Evolutionary conservation across 495 filamentous ascomycete species (phyloP), one percentile per base, ranked within the genome.

Genomic region (Parmelia sp.): DNA sequence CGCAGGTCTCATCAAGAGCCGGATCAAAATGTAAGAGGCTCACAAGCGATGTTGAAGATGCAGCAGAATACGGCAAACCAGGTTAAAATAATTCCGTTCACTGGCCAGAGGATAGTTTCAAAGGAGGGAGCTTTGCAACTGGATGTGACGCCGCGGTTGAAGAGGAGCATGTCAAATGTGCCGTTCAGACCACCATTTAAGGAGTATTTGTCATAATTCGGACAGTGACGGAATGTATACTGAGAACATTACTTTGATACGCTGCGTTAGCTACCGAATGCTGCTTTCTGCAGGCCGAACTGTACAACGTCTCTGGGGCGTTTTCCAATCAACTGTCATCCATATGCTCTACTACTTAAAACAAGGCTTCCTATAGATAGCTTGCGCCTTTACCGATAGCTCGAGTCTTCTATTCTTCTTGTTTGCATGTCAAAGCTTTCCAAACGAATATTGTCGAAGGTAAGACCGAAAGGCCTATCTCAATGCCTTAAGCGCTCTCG

Each of bases 171-270:
- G 58, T 65, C 63, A n/a, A 55, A 42, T 23, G 21, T 65, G 29
- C 57, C 62, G 4, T 68, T 68, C 33, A n/a, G 53, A 21, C 65
- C 61, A 11, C 65, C 65, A 12, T 67, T 67, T 4, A 60, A 65
- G 25, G 27, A 21, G 8, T 0, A 17, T 23, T 53, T n/a, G 36
- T 29, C 8, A 29, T n/a, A 23, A 2, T 27, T 19, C 29, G 37
- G 19, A 10, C 29, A 12, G 14, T 27, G 15, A 19, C 5, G 58
- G 31, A 36, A 36, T n/a, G n/a, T n/a, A n/a, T n/a, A n/a, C n/a
- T n/a, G n/a, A n/a, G n/a, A n/a, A n/a, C n/a, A n/a, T n/a, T n/a
- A n/a, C n/a, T n/a, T n/a, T n/a, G n/a, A n/a, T n/a, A n/a, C n/a
- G n/a, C n/a, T n/a, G n/a, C n/a, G n/a, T n/a, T n/a, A n/a, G n/a